Base-by-base conservation (phyloP, 2,329 filamentous ascomycete genomes). In the Xylaria sp. region DNA sequence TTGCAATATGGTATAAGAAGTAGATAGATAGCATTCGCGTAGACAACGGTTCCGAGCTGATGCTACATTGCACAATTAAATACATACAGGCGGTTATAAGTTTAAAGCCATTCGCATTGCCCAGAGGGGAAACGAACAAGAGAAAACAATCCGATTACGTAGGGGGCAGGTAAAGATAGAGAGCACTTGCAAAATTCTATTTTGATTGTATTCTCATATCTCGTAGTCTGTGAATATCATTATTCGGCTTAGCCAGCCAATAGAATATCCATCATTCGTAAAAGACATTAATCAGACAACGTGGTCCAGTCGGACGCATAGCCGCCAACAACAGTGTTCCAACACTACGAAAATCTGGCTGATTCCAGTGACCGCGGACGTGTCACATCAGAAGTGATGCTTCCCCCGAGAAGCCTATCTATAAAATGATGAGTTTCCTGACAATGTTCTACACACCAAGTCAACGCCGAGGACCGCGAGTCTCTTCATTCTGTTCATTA, bases 161-260 rank as follows among this genome's bases (percentile, higher is more conserved):
- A 3, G 3, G 3, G 28, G 28, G 28, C 5, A 28, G 28, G 28
- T 28, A 28, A 28, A 3, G 28, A 28, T 4, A 28, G 2, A 2
- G 28, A n/a, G 48, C 56, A 51, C 4, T 59, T 56, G 13, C 28
- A 28, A 46, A 31, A 37, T 7, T 63, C 44, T 56, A 66, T 66
- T 56, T 31, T 31, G 4, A 55, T 41, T 67, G 48, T 52, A 37
- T 23, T 57, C 20, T 64, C 64, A 57, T 69, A 64, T 67, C 67
- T 69, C 67, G 25, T 69, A 61, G 58, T 51, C 48, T 34, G 64
- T 28, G 48, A 57, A 64, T 28, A 37, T 20, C 60, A 13, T 20
- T 23, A 37, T 31, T 44, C 56, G 34, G 34, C 34, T 37, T 37
- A 12, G 31, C 46, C 31, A 41, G 56, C 55, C 48, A 52, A 31